Conservation (phyloP, 768 basidiomycete species). For the Sistotremastrum niveocremeum region DNA sequence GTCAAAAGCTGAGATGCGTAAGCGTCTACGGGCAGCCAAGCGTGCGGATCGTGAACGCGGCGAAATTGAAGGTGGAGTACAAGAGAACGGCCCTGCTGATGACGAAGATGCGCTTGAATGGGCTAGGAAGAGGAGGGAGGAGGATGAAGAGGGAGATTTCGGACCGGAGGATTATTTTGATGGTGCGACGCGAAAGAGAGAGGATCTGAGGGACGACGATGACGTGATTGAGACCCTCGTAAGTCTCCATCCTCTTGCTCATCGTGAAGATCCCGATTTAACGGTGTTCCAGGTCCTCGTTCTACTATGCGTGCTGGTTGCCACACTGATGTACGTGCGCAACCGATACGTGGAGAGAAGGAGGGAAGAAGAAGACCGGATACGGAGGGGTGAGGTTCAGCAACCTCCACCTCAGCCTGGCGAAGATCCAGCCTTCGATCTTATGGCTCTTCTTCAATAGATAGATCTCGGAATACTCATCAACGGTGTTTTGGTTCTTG, state of each 20-base stretch:
- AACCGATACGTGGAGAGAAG: slow-evolving; percentile 65
- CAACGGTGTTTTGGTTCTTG: too few relatives aligned
- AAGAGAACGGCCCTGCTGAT: neutral
- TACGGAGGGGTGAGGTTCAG: neutral
- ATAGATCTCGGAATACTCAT: too few relatives aligned
- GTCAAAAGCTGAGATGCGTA: neutral
- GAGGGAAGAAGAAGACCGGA: slow-evolving; percentile 39
- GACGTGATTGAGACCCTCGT: slow-evolving; percentile 36
- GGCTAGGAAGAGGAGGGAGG: slow-evolving; percentile 18
- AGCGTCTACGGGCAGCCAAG: too few relatives aligned
- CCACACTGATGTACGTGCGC: slow-evolving; percentile 63
- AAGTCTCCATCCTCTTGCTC: too few relatives aligned
- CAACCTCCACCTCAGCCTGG: too few relatives aligned
- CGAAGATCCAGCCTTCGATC: too few relatives aligned
- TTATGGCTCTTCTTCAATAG: too few relatives aligned
- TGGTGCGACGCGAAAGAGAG: slow-evolving; percentile 42
- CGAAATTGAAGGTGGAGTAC: slow-evolving; percentile 2
- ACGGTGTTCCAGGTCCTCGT: slow-evolving; percentile 71
- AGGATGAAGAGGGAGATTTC: slow-evolving; percentile 62
- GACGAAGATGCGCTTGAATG: neutral
- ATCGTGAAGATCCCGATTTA: slow-evolving; percentile 17
- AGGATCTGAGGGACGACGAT: slow-evolving; percentile 38
- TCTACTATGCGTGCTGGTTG: slow-evolving; percentile 56
- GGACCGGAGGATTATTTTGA: slow-evolving; percentile 80
- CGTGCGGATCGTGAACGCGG: neutral